Percentiles rank a stretch among this genome's conserved stretches.
phyloP scores from a whole-genome alignment of 768 basidiomycete genomes.

The Naganishia randhawae region DNA sequence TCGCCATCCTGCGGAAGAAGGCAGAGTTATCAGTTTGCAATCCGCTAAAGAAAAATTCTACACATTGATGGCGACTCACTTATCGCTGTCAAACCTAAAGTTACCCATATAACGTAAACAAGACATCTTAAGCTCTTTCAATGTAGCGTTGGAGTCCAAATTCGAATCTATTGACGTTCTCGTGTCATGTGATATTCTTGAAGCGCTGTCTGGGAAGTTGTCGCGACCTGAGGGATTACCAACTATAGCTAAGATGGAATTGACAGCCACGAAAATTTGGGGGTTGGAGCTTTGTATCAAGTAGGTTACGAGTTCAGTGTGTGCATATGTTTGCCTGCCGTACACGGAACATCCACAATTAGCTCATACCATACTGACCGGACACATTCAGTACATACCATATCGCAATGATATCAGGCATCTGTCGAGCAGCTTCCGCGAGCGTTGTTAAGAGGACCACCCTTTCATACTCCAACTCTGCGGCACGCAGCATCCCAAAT shows the following conservation, averaged over 20 bases:
- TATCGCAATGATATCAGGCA: slow-evolving; percentile 20
- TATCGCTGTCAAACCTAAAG: slow-evolving; percentile 9
- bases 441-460: slow-evolving; percentile 20
- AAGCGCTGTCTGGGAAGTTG: slow-evolving; percentile 5
- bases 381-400: background rate
- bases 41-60: too few species aligned
- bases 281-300: slow-evolving; percentile 11
- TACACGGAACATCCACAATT: background rate
- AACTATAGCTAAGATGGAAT: background rate
- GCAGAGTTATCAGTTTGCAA: background rate
- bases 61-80: background rate
- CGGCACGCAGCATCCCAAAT: slow-evolving; percentile 25
- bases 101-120: slow-evolving; percentile 10
- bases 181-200: slow-evolving; percentile 11
- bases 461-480: slow-evolving; percentile 23
- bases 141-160: background rate
- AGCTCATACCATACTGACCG: background rate
- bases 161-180: slow-evolving; percentile 7
- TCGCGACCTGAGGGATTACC: slow-evolving; percentile 4
- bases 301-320: slow-evolving; percentile 13
- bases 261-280: slow-evolving; percentile 14
- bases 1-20: slow-evolving; percentile 1
- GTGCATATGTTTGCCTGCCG: slow-evolving; percentile 21
- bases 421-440: slow-evolving; percentile 24
- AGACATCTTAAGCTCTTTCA: slow-evolving; percentile 19